Conservation (phyloP, 495 filamentous ascomycete genomes). For the Aspergillus taichungensis region DNA sequence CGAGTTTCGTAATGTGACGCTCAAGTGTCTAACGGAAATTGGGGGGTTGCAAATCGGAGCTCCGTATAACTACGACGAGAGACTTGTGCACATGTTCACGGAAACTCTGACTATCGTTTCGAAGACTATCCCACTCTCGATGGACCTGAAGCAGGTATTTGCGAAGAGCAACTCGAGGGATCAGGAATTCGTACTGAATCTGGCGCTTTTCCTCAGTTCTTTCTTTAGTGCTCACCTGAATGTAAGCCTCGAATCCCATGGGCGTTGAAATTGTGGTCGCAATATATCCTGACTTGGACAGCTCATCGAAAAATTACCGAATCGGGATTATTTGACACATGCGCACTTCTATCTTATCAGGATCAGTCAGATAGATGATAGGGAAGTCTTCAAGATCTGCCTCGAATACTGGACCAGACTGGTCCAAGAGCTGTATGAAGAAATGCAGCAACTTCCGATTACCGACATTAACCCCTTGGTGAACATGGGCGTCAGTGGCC, state of each 20-base stretch:
- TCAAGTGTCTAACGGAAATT: slow-evolving; percentile 96
- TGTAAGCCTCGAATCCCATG: slow-evolving; percentile 42
- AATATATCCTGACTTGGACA: slow-evolving; percentile 19
- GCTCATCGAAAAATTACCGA: slow-evolving; percentile 93
- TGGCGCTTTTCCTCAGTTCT: slow-evolving; percentile 91
- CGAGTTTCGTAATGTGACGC: slow-evolving; percentile 91
- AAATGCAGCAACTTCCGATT: slow-evolving; percentile 91
- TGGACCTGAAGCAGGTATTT: slow-evolving; percentile 86
- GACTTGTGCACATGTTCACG: slow-evolving; percentile 94
- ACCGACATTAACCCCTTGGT: slow-evolving; percentile 84
- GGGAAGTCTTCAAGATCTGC: slow-evolving; percentile 99
- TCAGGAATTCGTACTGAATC: slow-evolving; percentile 95
- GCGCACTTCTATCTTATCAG: slow-evolving; percentile 97
- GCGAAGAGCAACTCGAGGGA: slow-evolving; percentile 82
- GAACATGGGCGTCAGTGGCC: slow-evolving; percentile 60
- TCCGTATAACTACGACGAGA: slow-evolving; percentile 79
- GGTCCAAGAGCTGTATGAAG: slow-evolving; percentile 97
- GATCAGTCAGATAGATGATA: slow-evolving; percentile 95
- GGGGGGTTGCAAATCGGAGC: slow-evolving; percentile 76
- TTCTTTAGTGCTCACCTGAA: slow-evolving; percentile 89
- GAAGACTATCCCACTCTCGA: slow-evolving; percentile 77
- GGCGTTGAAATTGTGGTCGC: slow-evolving; percentile 3
- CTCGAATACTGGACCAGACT: slow-evolving; percentile 98
- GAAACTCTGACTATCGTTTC: slow-evolving; percentile 84
- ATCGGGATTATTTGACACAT: slow-evolving; percentile 87